A percentile compares a stretch with the other conserved stretches of the same genome.
phyloP scores from a whole-genome alignment of 2,329 filamentous ascomycete species.

The Aspergillus pseudonomiae region DNA sequence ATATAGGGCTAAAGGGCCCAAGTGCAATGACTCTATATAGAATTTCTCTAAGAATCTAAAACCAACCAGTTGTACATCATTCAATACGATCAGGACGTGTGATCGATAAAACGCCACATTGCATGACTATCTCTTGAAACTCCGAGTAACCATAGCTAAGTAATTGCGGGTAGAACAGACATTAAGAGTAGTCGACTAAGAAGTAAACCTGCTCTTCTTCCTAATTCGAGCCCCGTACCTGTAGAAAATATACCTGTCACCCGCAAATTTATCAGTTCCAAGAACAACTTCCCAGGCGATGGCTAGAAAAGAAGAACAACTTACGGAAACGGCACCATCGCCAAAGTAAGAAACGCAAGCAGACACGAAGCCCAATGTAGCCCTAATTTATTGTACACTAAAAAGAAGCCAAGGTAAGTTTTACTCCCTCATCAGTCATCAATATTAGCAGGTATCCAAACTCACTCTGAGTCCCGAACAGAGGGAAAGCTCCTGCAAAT shows the following conservation, averaged over 20 bases:
- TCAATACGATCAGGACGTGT: too few relatives aligned
- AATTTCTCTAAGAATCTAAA: too few relatives aligned
- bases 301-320: conserved; percentile 10
- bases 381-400: conserved; percentile 51
- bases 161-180: neutral
- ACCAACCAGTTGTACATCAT: too few relatives aligned
- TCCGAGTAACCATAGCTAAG: too few relatives aligned
- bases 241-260: conserved; percentile 47
- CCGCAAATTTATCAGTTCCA: neutral
- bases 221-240: conserved; percentile 46
- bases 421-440: too few relatives aligned
- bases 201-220: conserved; percentile 43
- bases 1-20: too few relatives aligned
- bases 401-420: neutral
- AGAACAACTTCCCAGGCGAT: neutral
- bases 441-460: neutral
- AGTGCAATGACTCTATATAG: too few relatives aligned
- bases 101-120: too few relatives aligned
- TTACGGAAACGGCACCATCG: conserved; percentile 51
- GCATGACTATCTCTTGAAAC: too few relatives aligned
- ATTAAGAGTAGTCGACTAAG: neutral
- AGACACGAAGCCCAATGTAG: conserved; percentile 51
- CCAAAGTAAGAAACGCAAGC: conserved; percentile 48
- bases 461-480: conserved; percentile 67
- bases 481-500: conserved; percentile 79